Percentiles rank a stretch among this genome's conserved stretches.
Conservation (phyloP, 805 yeast genomes). For the Candida nanaspora region DNA sequence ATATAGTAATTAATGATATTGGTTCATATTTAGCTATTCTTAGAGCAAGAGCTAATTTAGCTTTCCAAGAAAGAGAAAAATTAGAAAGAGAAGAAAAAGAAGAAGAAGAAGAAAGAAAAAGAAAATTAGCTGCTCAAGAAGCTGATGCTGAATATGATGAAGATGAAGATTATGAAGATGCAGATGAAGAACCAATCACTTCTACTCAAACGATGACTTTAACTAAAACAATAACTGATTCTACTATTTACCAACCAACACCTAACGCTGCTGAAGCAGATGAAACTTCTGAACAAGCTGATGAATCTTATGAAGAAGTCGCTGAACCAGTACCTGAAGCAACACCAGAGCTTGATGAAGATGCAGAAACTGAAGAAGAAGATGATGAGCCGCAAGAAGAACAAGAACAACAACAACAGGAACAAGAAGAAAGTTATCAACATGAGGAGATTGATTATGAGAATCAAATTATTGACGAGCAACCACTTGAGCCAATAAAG, state of each 20-base stretch:
- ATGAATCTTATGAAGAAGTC: slow-evolving; percentile 5
- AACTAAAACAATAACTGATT: not conserved
- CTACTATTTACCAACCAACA: not conserved
- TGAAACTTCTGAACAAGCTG: slow-evolving; percentile 2
- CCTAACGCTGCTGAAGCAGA: not conserved
- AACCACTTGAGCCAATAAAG: not conserved
- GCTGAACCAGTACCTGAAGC: slow-evolving; percentile 4
- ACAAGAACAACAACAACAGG: slow-evolving; percentile 2
- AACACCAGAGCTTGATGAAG: slow-evolving; percentile 28
- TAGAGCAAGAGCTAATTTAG: slow-evolving; percentile 51
- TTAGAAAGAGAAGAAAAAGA: slow-evolving; percentile 24
- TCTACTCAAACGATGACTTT: not conserved
- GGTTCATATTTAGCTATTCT: slow-evolving; percentile 51
- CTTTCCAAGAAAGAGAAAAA: slow-evolving; percentile 48
- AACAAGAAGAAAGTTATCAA: slow-evolving; percentile 6
- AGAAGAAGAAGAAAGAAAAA: slow-evolving; percentile 3
- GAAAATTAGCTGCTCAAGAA: slow-evolving; percentile 1
- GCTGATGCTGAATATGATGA: not conserved
- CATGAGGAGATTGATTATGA: no score
- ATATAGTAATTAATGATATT: slow-evolving; percentile 48
- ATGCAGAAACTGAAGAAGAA: slow-evolving; percentile 19
- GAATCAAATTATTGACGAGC: not conserved
- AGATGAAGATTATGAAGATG: not conserved
- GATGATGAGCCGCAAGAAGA: slow-evolving; percentile 10
- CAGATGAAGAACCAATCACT: not conserved